A percentile compares a stretch with the other conserved stretches of the same genome.
Evolutionary conservation across 2,329 filamentous ascomycete genomes (phyloP).

Genomic region (Teratosphaeria pseudoeucalypti): DNA sequence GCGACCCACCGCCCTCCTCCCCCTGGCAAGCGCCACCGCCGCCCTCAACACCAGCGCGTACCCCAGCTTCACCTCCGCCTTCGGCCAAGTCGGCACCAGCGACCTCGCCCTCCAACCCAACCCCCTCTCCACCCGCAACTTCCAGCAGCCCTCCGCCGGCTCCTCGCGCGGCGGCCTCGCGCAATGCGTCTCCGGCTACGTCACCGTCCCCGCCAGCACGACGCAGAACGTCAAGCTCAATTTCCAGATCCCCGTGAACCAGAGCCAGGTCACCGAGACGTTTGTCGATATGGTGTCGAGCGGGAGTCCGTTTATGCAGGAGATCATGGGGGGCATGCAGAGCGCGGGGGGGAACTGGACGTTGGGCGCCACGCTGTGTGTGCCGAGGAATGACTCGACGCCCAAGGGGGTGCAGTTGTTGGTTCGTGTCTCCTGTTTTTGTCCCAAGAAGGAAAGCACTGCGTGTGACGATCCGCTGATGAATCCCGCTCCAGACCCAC

Average conservation of each 20-base stretch:
- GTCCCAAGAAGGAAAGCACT: background rate
- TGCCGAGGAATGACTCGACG: background rate
- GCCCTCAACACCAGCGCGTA: background rate
- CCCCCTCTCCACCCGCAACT: background rate
- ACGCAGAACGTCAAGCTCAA: constrained; percentile 20
- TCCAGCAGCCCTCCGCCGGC: constrained; percentile 10
- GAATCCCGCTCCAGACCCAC: constrained; percentile 17
- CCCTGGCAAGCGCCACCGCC: background rate
- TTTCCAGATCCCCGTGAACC: constrained; percentile 17
- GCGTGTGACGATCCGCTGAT: background rate
- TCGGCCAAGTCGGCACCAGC: background rate
- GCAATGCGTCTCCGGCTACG: constrained; percentile 18
- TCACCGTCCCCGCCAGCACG: constrained; percentile 16
- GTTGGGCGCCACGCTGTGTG: constrained; percentile 1
- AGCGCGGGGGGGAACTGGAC: background rate
- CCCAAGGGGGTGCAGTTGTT: constrained; percentile 27
- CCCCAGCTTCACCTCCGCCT: background rate
- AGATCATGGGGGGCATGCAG: background rate
- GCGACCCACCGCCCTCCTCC: background rate
- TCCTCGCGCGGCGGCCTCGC: constrained; percentile 17
- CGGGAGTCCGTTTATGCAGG: constrained; percentile 10
- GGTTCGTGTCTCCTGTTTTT: background rate
- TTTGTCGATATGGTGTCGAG: constrained; percentile 10
- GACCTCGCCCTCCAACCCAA: background rate
- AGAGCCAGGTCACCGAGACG: constrained; percentile 19